Base-by-base conservation (phyloP, 2,329 filamentous ascomycete genomes). In the Neurospora crassa region DNA sequence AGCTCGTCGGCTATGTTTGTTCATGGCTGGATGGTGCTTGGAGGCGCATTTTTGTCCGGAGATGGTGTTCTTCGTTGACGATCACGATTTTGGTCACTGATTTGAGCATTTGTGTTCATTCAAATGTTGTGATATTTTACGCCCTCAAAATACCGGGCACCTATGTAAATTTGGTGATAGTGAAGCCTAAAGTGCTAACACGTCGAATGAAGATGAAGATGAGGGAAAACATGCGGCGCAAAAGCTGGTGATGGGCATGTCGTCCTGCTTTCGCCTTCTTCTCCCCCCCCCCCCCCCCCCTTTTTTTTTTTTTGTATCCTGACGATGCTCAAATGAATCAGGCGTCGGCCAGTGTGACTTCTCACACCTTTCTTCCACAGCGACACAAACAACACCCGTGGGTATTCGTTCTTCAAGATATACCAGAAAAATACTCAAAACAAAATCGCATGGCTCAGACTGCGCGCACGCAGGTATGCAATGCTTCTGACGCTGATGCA, bases 401-500 rank as follows among this genome's bases (percentile, higher is more conserved):
- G 24, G 24, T 63, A 18, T 63, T 24, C 24, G 10, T 4, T 11
- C 53, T 14, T 7, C 53, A 1, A 63, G 34, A 63, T 34, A 16
- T 29, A 20, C 47, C 12, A 18, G 4, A 16, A 34, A 18, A 10
- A 20, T 14, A 12, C 3, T 1, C 8, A 40, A 40, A 40, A 40
- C 10, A 40, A 63, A 63, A 18, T 63, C 24, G 53, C 53, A 63
- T 63, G 24, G 24, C 24, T 29, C 53, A 34, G 24, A 34, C 34
- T 40, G 37, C 37, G 14, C 14, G 6, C 11, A 29, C 11, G 53
- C 24, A 63, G 1, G 20, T 16, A 11, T 10, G 53, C 53, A 18
- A 63, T 63, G 14, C 53, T 63, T 59, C 53, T 63, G 53, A 34
- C 53, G 53, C 53, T 63, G 24, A 63, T 63, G 53, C 53, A 63